Evolutionary conservation across 2,329 filamentous ascomycete species (phyloP), one percentile per base, ranked within the genome.

Genomic region (Tolypocladium cylindrosporum): DNA sequence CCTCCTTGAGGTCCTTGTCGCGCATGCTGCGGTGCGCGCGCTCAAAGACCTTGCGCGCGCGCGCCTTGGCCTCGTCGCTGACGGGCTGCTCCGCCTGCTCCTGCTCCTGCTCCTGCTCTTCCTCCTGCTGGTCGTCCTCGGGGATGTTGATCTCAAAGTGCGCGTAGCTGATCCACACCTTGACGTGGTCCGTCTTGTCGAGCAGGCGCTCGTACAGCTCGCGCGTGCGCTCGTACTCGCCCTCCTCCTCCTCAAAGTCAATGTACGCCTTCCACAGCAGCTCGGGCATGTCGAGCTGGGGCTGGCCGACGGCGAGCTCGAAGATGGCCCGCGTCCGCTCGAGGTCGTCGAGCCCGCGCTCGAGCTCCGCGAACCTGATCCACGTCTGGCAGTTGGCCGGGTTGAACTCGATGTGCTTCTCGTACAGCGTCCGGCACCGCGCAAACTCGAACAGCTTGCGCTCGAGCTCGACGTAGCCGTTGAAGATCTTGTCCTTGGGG

Each of bases 131-230:
- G 16, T 79, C 83, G 56, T 84, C 82, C 58, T 96, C 91, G 51
- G 91, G 91, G 0, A 96, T 86, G 71, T 94, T 93, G 77, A 97
- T 90, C 74, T 99, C 94, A 69, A 99, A 97, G 72, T 95, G 90
- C n/a, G 94, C 94, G 75, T 93, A 99, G 72, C 90, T 93, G 73
- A 94, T 96, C 94, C 94, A 99, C 60, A 99, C 94, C 79, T 97
- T 99, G 79, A 97, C 91, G 69, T 99, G 94, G 68, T 94, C 88
- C n/a, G 94, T 96, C 84, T 95, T 97, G 67, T 90, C 80, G 50
- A 99, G 81, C 14, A 99, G 81, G 9, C 93, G 85, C 76, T 97
- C 93, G 75, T 97, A 99, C 51, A 99, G 78, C 4, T 78, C 77
- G 54, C 94, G 82, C 5, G 91, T 91, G 54, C 86, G 81, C 56